phyloP scores from a whole-genome alignment of 2,329 filamentous ascomycete genomes.

The Cercospora citrullina region DNA sequence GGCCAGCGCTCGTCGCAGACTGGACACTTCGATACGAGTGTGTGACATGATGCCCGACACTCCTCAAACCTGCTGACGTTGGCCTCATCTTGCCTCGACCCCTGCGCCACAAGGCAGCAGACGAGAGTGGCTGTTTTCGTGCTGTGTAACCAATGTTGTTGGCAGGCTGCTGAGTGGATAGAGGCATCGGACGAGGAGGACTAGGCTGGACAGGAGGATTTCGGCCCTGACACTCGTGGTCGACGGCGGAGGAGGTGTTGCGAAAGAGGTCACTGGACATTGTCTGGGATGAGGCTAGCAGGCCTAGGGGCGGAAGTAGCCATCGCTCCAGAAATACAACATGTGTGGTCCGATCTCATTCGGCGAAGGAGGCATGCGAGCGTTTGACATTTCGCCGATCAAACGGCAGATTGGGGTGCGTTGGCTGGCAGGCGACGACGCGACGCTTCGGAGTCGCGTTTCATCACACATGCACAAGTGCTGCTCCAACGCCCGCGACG shows the following conservation, averaged over 20 bases:
- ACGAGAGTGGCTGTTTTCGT: neutral
- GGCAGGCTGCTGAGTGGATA: too few species aligned
- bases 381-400: neutral
- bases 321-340: neutral
- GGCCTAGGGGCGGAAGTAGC: neutral
- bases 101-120: neutral
- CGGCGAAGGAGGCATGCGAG: neutral
- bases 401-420: neutral
- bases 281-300: neutral
- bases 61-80: neutral
- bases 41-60: conserved; percentile 4
- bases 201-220: too few species aligned
- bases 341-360: neutral
- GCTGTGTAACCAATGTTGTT: neutral
- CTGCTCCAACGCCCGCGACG: neutral
- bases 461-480: neutral
- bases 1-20: neutral
- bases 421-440: neutral
- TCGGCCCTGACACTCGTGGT: neutral
- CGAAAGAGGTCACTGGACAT: neutral
- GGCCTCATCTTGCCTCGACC: neutral
- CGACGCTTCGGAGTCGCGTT: neutral
- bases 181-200: neutral
- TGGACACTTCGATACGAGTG: neutral
- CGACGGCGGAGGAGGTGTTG: neutral